phyloP scores from a whole-genome alignment of 192 early-diverging fungal species.

The Dissophora globulifera region DNA sequence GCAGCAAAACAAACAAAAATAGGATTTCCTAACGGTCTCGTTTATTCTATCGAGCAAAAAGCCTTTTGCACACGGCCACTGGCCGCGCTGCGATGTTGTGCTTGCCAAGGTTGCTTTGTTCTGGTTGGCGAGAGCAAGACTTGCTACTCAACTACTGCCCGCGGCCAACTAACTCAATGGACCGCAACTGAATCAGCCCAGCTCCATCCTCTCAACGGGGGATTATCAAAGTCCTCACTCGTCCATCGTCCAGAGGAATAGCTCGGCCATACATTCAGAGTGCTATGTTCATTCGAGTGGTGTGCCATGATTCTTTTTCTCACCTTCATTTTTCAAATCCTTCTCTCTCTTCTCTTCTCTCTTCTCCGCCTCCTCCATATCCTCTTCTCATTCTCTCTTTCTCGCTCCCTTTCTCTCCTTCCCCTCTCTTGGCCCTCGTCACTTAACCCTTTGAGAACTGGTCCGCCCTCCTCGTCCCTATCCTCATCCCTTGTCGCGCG shows the following conservation, averaged over 20 bases:
- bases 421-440: conserved; percentile 6
- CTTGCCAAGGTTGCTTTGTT: conserved; percentile 10
- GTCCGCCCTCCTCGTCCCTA: conserved; percentile 7
- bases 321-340: background rate
- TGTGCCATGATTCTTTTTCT: background rate
- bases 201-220: background rate
- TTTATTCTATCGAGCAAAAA: conserved; percentile 1
- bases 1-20: conserved; percentile 26
- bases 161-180: too few species aligned
- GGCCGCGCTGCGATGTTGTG: too few species aligned
- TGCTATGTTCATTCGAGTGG: too few species aligned
- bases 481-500: conserved; percentile 10
- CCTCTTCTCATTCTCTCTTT: conserved; percentile 4
- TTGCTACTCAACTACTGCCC: too few species aligned
- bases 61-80: too few species aligned
- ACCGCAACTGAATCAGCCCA: background rate
- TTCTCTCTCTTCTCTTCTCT: conserved; percentile 21
- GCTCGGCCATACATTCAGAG: too few species aligned
- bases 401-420: conserved; percentile 7
- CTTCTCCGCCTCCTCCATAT: conserved; percentile 9
- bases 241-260: background rate
- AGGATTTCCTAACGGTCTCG: conserved; percentile 29
- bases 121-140: conserved; percentile 20
- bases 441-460: conserved; percentile 21
- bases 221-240: background rate